Percentiles rank a stretch among this genome's conserved stretches.
Conservation (phyloP, 176 grass and related monocot species). For the Oryza glaberrima region DNA sequence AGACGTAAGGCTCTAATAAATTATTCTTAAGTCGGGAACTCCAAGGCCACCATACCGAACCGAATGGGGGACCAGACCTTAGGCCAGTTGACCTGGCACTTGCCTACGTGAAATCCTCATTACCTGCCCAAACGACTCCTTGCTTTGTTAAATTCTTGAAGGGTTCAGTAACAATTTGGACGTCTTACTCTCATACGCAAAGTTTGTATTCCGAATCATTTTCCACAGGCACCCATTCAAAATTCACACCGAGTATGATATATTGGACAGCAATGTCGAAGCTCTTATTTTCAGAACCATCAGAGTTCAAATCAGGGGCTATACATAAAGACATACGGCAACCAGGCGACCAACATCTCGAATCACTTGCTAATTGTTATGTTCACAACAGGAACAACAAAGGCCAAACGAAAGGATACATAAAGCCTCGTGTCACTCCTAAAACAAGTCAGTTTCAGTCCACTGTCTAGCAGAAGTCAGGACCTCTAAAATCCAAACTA, state of each 20-base stretch:
- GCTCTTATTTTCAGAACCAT: neutral
- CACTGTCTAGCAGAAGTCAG: neutral
- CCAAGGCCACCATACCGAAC: too few relatives aligned
- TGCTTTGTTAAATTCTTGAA: too few relatives aligned
- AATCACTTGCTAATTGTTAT: neutral
- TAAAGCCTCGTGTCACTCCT: neutral
- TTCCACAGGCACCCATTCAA: neutral
- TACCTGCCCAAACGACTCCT: too few relatives aligned
- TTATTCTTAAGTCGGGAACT: too few relatives aligned
- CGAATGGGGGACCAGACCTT: too few relatives aligned
- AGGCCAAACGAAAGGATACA: neutral
- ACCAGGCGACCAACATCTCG: neutral
- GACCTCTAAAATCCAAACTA: neutral
- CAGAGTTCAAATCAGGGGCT: neutral
- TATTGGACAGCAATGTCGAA: neutral
- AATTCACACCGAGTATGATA: too few relatives aligned
- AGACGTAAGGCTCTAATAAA: too few relatives aligned
- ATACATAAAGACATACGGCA: neutral
- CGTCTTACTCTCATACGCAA: too few relatives aligned
- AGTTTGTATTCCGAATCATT: neutral
- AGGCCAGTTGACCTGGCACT: too few relatives aligned
- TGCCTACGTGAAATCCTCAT: too few relatives aligned
- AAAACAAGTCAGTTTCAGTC: conserved; percentile 5
- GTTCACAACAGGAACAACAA: neutral
- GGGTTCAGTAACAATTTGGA: too few relatives aligned